Evolutionary conservation across 169 alveolate species (phyloP).

Genomic region (Besnoitia besnoiti): DNA sequence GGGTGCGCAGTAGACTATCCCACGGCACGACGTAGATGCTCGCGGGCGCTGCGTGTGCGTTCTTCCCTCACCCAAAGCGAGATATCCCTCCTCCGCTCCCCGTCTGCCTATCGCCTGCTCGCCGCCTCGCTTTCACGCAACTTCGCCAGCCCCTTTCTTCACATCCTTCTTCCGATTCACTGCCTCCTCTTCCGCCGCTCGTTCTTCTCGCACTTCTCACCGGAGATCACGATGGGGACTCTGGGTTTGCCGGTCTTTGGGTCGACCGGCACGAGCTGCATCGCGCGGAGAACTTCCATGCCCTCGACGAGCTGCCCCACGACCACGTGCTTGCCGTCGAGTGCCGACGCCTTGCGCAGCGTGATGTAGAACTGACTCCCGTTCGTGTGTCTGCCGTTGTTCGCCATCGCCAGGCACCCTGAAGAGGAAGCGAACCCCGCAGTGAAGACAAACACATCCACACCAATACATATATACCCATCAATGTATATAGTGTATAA

Average conservation of each 20-base stretch:
- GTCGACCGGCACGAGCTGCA: slow-evolving; percentile 87
- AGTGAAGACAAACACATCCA: neutral
- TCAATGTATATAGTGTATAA: neutral
- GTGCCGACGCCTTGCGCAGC: slow-evolving; percentile 81
- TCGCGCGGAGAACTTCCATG: slow-evolving; percentile 89
- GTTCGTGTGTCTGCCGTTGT: slow-evolving; percentile 83
- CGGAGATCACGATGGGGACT: slow-evolving; percentile 83
- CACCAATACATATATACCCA: neutral
- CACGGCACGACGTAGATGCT: neutral
- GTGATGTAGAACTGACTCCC: slow-evolving; percentile 89
- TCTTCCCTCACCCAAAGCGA: neutral
- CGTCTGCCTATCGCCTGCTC: neutral
- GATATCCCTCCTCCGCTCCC: neutral
- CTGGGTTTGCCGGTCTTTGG: slow-evolving; percentile 79
- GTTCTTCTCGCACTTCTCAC: slow-evolving; percentile 48
- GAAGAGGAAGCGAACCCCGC: no score
- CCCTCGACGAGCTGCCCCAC: slow-evolving; percentile 91
- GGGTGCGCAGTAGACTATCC: no score
- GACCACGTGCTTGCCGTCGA: slow-evolving; percentile 88
- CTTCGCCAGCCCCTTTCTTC: neutral
- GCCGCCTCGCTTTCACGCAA: neutral
- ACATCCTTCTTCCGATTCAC: neutral
- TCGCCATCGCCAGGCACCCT: slow-evolving; percentile 88
- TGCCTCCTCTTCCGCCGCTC: no score
- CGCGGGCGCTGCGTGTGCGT: neutral